Conservation (phyloP, 495 filamentous ascomycete species). For the Hypoxylon rickii region DNA sequence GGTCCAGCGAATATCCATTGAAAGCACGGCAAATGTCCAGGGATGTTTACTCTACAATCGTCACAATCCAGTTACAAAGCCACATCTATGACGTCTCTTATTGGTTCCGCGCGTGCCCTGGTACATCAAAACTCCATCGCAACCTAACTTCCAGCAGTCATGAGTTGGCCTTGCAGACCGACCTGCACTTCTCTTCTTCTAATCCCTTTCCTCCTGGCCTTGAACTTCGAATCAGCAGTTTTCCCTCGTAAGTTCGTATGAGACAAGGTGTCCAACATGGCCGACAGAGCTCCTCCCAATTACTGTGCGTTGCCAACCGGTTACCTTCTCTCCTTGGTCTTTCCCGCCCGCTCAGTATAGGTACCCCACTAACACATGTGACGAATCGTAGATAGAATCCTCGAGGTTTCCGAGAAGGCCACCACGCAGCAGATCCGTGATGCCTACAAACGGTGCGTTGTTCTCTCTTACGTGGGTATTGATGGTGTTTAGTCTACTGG, state of each 20-base stretch:
- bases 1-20: too few species aligned
- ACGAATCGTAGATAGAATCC: slow-evolving; percentile 46
- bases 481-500: too few species aligned
- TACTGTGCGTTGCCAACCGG: slow-evolving; percentile 50
- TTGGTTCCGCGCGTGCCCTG: slow-evolving; percentile 13
- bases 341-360: not conserved
- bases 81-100: slow-evolving; percentile 34
- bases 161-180: slow-evolving; percentile 8
- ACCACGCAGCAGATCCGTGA: slow-evolving; percentile 84
- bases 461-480: too few species aligned
- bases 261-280: slow-evolving; percentile 49
- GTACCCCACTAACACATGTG: slow-evolving; percentile 27
- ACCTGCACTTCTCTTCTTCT: not conserved
- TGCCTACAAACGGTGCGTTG: slow-evolving; percentile 90
- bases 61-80: slow-evolving; percentile 1
- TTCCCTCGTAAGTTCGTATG: not conserved
- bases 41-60: too few species aligned
- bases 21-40: too few species aligned
- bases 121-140: slow-evolving; percentile 2
- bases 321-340: not conserved
- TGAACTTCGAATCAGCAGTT: not conserved
- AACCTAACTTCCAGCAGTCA: slow-evolving; percentile 14
- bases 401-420: slow-evolving; percentile 75
- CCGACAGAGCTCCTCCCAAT: slow-evolving; percentile 49
- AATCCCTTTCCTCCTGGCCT: not conserved